Conservation (phyloP, 202 grass and related monocot species). For the Schoenoplectus tabernaemontani region DNA sequence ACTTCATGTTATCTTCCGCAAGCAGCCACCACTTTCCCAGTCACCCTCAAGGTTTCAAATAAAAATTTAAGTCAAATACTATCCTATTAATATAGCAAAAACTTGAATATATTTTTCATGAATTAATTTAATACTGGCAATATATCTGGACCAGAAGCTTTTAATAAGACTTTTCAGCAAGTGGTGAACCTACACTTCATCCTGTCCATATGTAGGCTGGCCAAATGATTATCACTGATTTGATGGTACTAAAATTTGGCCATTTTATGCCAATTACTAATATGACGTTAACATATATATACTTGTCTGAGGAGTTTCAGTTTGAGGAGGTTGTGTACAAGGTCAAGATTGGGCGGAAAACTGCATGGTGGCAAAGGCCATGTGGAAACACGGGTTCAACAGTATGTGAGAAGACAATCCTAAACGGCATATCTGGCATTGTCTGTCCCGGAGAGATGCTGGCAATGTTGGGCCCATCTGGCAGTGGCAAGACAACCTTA, state of each 20-base stretch:
- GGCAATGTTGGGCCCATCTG: constrained; percentile 91
- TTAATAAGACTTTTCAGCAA: neutral
- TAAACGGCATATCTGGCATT: constrained; percentile 76
- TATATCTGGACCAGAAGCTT: neutral
- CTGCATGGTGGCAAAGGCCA: constrained; percentile 22
- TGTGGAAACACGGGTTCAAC: neutral
- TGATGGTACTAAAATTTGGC: neutral
- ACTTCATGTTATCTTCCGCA: constrained; percentile 20
- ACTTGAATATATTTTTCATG: neutral
- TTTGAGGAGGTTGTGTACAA: constrained; percentile 92
- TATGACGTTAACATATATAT: constrained; percentile 14
- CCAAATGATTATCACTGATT: neutral
- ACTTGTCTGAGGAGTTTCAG: too few species aligned
- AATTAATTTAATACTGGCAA: neutral
- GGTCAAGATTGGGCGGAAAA: constrained; percentile 42
- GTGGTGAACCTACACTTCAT: neutral
- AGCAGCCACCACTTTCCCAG: constrained; percentile 39
- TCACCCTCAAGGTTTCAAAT: constrained; percentile 69
- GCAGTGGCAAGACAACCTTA: constrained; percentile 95
- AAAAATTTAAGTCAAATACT: neutral
- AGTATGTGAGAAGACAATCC: constrained; percentile 65
- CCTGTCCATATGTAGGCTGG: neutral
- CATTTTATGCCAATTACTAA: neutral
- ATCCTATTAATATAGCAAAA: neutral
- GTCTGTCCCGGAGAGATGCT: constrained; percentile 90